Evolutionary conservation across 2,329 filamentous ascomycete species (phyloP), one percentile per base, ranked within the genome.

Genomic region (Rutstroemia sp.): DNA sequence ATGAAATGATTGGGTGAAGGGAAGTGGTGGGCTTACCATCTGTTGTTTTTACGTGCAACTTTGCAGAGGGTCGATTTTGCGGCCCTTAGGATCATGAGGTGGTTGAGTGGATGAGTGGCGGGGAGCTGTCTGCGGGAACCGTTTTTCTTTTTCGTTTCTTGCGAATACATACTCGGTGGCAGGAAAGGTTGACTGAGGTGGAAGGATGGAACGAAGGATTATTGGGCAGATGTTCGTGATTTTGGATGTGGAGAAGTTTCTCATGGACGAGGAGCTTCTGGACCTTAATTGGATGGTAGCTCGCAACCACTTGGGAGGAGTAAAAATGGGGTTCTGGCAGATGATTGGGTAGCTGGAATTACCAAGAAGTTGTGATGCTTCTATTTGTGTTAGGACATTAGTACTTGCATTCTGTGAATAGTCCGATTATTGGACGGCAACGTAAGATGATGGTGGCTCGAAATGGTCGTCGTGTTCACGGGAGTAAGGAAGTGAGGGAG

Each of bases 361-460:
- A 27, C 41, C 41, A 41, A 45, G 41, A 37, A 14, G 19, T 10
- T 21, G 34, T 8, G 10, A 16, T 2, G 47, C 16, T 42, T 7
- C 39, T 42, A 42, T 49, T 38, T 42, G 23, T 46, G 44, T 34
- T 23, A 23, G 23, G 23, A 23, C 23, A 8, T 18, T 34, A 45
- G 16, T 12, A 45, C 23, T 14, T 46, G 18, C 27, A 45, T 38
- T 46, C 37, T 23, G 18, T 37, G 4, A 25, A 52, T 27, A 37
- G 14, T 25, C 18, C 44, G 50, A 45, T 39, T 38, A 52, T 52
- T 52, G 50, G 50, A 16, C 45, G 12, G 16, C 39, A 52, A 51
- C 18, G 16, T 16, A 16, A 41, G 18, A 18, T n/a, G 44, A 46
- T 12, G 41, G 21, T 21, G 19, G n/a, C 19, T 46, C 19, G 44